These are phyloP conservation scores for Pseudonitzschia multistriata DNA, from an alignment of 108 stramenopile species.

Conservation along the genomic window DNA sequence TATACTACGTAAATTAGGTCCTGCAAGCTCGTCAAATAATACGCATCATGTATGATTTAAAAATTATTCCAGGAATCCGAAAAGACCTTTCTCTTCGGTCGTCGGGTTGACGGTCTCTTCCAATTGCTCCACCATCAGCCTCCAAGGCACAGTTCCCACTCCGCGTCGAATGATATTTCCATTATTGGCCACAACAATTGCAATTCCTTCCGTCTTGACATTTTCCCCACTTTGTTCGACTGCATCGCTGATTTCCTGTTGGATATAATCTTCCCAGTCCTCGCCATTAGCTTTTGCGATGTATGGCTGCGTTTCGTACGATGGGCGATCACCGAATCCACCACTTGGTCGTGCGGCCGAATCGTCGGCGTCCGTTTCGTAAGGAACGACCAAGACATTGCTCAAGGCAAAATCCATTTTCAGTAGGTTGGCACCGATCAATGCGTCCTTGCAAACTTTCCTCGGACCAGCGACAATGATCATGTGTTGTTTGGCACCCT, in stretches of 20 bases:
- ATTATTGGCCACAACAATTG: constrained; percentile 70
- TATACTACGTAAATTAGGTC: too few species aligned
- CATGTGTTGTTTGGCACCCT: constrained; percentile 72
- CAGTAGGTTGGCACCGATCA: constrained; percentile 74
- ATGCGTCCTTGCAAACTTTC: constrained; percentile 69
- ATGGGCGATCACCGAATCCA: constrained; percentile 71
- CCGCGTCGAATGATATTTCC: constrained; percentile 76
- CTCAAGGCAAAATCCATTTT: constrained; percentile 83
- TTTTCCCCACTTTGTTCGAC: constrained; percentile 67
- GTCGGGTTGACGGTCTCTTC: constrained; percentile 57
- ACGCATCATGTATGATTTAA: too few species aligned
- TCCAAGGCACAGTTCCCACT: constrained; percentile 80
- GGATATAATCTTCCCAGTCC: constrained; percentile 72
- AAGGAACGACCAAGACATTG: constrained; percentile 77
- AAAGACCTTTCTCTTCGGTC: not conserved
- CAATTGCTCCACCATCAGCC: constrained; percentile 77
- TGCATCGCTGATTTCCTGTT: constrained; percentile 65
- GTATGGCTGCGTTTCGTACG: constrained; percentile 79
- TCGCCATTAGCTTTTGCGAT: constrained; percentile 66
- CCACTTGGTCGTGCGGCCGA: constrained; percentile 42
- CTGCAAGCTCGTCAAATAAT: too few species aligned
- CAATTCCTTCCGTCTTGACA: constrained; percentile 69
- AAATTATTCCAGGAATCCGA: not conserved
- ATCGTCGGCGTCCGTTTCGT: constrained; percentile 59
- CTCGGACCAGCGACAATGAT: constrained; percentile 79